Percentiles rank a stretch among this genome's conserved stretches.
These are phyloP conservation scores for Eutrema salsugineum DNA, from an alignment of 441 rosid genomes.

Conservation along the genomic window DNA sequence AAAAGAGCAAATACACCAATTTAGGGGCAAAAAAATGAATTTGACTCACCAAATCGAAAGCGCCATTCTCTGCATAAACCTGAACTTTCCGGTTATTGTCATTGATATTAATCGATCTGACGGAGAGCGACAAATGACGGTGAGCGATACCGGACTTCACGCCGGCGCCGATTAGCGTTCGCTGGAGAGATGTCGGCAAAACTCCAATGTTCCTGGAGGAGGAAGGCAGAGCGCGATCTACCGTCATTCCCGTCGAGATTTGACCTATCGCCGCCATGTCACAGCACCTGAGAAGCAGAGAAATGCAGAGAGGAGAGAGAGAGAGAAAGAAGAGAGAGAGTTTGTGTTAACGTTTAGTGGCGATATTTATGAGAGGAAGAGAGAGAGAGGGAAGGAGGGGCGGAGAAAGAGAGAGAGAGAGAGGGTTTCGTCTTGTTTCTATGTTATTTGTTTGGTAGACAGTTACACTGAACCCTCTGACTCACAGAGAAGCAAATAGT, in stretches of 20 bases:
- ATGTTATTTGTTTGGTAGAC: conserved; percentile 17
- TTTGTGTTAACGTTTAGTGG: conserved; percentile 13
- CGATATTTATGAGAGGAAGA: conserved; percentile 5
- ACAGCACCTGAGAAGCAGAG: conserved; percentile 25
- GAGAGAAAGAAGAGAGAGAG: background rate
- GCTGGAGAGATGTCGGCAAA: background rate
- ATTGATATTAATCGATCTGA: conserved; percentile 38
- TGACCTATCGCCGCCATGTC: conserved; percentile 35
- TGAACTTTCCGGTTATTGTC: conserved; percentile 18
- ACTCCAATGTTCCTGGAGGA: conserved; percentile 26
- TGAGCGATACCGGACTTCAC: background rate
- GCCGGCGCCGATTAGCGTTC: conserved; percentile 13
- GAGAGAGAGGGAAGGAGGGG: background rate
- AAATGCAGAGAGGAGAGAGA: conserved; percentile 9
- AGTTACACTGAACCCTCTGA: conserved; percentile 30
- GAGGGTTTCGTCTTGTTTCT: conserved; percentile 10
- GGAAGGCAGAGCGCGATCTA: conserved; percentile 25
- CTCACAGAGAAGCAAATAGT: background rate
- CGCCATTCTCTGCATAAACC: conserved; percentile 37
- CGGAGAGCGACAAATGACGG: conserved; percentile 21
- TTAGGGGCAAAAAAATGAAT: background rate
- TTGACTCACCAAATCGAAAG: conserved; percentile 37
- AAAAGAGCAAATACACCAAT: background rate
- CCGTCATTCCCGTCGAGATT: conserved; percentile 22
- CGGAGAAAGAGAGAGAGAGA: conserved; percentile 13